Percentiles rank a stretch among this genome's conserved stretches.
These are phyloP conservation scores for Ceratocystiopsis sp. DNA, from an alignment of 2,329 filamentous ascomycete genomes.

Conservation along the genomic window DNA sequence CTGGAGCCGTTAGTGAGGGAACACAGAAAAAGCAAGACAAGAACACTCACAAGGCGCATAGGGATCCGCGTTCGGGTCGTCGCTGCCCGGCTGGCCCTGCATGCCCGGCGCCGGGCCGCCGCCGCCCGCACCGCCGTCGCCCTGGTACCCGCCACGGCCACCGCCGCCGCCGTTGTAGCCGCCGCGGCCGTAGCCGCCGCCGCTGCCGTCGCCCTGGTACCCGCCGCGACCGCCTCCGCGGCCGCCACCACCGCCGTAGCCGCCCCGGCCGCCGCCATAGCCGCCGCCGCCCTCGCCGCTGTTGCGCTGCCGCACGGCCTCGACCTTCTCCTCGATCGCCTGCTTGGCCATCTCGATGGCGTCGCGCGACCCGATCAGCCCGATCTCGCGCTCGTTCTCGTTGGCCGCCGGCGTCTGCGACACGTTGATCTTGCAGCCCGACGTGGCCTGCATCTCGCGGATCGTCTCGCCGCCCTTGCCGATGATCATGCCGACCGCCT, in stretches of 20 bases:
- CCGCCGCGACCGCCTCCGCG: conserved; percentile 11
- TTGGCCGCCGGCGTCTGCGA: conserved; percentile 61
- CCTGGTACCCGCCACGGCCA: conserved; percentile 13
- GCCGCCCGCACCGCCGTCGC: conserved; percentile 21
- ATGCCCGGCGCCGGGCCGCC: conserved; percentile 32
- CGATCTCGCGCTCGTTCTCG: conserved; percentile 73
- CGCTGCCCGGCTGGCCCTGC: conserved; percentile 23
- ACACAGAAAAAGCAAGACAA: not conserved
- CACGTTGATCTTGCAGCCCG: conserved; percentile 90
- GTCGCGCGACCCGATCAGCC: conserved; percentile 60
- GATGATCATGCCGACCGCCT: conserved; percentile 92
- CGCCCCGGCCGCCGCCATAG: conserved; percentile 22
- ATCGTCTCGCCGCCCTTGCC: conserved; percentile 90
- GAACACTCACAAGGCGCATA: conserved; percentile 54
- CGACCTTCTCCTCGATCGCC: conserved; percentile 83
- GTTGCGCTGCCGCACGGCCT: conserved; percentile 53
- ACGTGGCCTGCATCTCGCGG: conserved; percentile 76
- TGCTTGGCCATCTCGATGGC: conserved; percentile 67
- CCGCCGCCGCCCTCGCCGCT: conserved; percentile 27
- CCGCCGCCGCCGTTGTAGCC: conserved; percentile 20
- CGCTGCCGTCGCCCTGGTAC: conserved; percentile 20
- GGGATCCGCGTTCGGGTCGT: conserved; percentile 40
- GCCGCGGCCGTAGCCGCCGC: conserved; percentile 22
- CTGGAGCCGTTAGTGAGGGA: conserved; percentile 17
- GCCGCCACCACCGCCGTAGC: conserved; percentile 26